A percentile compares a stretch with the other conserved stretches of the same genome.
Conservation (phyloP, 2,329 filamentous ascomycete genomes). For the Ophiostoma ulmi region DNA sequence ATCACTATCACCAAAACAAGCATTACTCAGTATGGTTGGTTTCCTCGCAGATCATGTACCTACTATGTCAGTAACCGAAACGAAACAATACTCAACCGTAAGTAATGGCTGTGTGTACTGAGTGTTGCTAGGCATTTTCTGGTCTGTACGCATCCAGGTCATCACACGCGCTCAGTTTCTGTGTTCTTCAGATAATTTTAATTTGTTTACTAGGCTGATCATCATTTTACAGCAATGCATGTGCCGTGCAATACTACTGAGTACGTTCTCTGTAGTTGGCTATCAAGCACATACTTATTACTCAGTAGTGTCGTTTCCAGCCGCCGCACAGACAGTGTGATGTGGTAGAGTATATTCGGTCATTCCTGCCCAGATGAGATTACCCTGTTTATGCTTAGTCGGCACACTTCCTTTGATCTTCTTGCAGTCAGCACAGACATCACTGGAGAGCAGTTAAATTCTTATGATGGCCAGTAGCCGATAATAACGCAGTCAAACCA, state of each 20-base stretch:
- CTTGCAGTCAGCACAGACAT: background rate
- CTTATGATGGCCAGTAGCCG: no score
- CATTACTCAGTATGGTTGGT: background rate
- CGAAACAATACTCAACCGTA: background rate
- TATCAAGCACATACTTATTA: no score
- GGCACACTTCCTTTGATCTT: background rate
- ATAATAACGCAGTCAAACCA: no score
- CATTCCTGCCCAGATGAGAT: background rate
- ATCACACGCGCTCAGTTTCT: slow-evolving; percentile 2
- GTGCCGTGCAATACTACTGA: background rate
- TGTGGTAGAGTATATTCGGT: background rate
- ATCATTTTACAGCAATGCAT: no score
- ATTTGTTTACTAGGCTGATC: no score
- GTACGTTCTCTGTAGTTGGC: background rate
- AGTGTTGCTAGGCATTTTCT: background rate
- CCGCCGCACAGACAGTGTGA: slow-evolving; percentile 3
- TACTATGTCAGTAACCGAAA: background rate
- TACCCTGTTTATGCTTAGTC: background rate
- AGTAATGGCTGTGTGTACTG: no score
- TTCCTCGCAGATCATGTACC: background rate
- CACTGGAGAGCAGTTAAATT: no score
- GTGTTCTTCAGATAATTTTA: no score
- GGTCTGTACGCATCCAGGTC: background rate
- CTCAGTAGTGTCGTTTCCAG: background rate
- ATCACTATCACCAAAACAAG: slow-evolving; percentile 12